Evolutionary conservation across 805 yeast species (phyloP), one percentile per base, ranked within the genome.

Genomic region (Peterozyma xylosa): DNA sequence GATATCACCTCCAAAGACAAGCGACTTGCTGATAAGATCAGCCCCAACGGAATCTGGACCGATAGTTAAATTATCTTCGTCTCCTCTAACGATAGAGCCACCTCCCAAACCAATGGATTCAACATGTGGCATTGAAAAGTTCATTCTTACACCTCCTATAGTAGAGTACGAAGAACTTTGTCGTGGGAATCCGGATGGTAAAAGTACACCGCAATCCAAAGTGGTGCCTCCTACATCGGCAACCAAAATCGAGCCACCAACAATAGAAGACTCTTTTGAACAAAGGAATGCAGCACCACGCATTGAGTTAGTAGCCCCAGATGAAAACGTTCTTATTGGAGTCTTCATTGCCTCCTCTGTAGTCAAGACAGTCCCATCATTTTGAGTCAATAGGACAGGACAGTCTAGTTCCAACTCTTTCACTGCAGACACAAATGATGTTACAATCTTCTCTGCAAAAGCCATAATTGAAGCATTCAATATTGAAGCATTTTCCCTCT

Each of bases 141-240:
- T 72, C 66, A 68, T 71, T 46, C 71, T 56, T 5, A 73, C 77
- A 38, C 76, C 77, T n/a, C 75, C 76, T 33, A 71, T 67, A 29
- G 52, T 48, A 2, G 72, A 63, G 50, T 63, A 64, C 5, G 73
- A 59, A 1, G 75, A 63, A 2, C 72, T 60, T 43, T 70, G 73
- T 18, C 74, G 53, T 7, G 77, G 78, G 53, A 70, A 72, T 0
- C 76, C 77, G 11, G 66, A 51, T 4, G 74, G 67, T 7, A 72
- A 52, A 30, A 72, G 49, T 32, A 70, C 47, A 6, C 78, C 77
- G 16, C 70, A 71, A 51, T 72, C 77, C 9, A 74, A 57, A 5
- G 78, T 72, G 11, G 78, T 72, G 11, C 77, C 78, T 14, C 78
- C 78, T 30, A 72, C 66, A 51, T 72, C 78, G 30, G 64, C 66